Base-by-base conservation (phyloP, 495 filamentous ascomycete species). In the Xylaria cubensis region DNA sequence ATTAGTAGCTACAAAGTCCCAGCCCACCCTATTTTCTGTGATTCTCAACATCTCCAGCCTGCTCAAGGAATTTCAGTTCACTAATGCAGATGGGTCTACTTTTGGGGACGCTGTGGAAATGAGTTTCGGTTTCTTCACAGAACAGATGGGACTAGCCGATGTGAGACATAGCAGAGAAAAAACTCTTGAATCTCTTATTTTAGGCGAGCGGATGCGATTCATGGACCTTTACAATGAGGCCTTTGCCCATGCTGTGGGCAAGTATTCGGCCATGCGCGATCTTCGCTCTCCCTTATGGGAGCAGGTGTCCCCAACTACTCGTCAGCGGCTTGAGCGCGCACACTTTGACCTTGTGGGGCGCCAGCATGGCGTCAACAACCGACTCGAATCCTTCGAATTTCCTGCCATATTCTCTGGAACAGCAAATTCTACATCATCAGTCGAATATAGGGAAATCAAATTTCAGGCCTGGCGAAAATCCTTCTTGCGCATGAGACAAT, bases 241-340 rank as follows among this genome's bases (percentile, higher is more conserved):
- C 7, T 99, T 97, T 75, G 86, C 94, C 10, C 96, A 99, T 80
- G 93, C 90, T n/a, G 94, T 93, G 17, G 96, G 96, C 34, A 96
- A 96, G 79, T 92, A 94, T 75, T 90, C 93, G 10, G 89, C 90
- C 50, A 82, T 98, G 51, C 85, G 89, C 55, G 86, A 89, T 29
- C 80, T 95, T 48, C 86, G 89, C 26, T 91, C 89, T 73, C 88
- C 90, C 0, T 89, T 94, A 50, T 93, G 87, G 74, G 80, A 85
- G 24, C 82, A 92, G 53, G 90, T 99, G 56, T 91, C 89, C 41
- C 80, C 85, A 5, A 85, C 86, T 61, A 97, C 95, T 0, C 89
- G 89, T 48, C 92, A 93, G 72, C 90, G 93, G 15, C 81, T 98
- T 15, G 93, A 97, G 77, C 89, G 93, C 69, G 90, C 94, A 3